These are phyloP conservation scores for Nannizziopsis arthrosporioides DNA, from an alignment of 2,329 filamentous ascomycete genomes.

Conservation along the genomic window DNA sequence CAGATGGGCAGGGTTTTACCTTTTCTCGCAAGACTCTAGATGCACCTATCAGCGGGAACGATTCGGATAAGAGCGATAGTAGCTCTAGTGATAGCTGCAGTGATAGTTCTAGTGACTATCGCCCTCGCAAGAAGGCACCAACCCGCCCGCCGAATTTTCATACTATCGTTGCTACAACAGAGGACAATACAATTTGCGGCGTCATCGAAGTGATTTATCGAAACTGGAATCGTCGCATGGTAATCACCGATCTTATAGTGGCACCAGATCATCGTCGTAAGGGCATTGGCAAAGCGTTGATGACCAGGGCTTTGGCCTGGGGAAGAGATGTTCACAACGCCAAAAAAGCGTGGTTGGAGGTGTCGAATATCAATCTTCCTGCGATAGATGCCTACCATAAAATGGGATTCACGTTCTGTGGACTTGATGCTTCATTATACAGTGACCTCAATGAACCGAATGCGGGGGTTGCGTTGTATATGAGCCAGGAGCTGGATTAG, in stretches of 20 bases:
- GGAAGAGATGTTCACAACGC: constrained; percentile 1
- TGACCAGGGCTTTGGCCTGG: background rate
- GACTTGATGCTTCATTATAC: constrained; percentile 7
- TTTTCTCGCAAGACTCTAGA: background rate
- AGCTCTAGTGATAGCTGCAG: background rate
- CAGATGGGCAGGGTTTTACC: background rate
- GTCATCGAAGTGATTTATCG: background rate
- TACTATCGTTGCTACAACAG: constrained; percentile 1
- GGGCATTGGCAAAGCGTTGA: constrained; percentile 4
- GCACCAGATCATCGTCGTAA: background rate
- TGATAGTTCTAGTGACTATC: constrained; percentile 1
- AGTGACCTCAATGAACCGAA: background rate
- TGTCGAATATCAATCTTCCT: constrained; percentile 9
- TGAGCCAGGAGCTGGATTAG: constrained; percentile 1
- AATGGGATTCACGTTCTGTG: constrained; percentile 9
- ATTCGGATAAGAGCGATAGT: constrained; percentile 1
- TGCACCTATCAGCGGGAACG: constrained; percentile 1
- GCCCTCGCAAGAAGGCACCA: background rate
- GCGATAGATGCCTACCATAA: constrained; percentile 7
- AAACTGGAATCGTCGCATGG: constrained; percentile 10
- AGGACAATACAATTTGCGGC: constrained; percentile 1
- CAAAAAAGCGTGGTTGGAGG: constrained; percentile 10
- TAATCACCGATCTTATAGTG: constrained; percentile 7
- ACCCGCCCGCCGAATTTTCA: background rate
- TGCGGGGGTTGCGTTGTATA: constrained; percentile 7